Base-by-base conservation (phyloP, 768 basidiomycete genomes). In the Tricholoma hemisulphureum region DNA sequence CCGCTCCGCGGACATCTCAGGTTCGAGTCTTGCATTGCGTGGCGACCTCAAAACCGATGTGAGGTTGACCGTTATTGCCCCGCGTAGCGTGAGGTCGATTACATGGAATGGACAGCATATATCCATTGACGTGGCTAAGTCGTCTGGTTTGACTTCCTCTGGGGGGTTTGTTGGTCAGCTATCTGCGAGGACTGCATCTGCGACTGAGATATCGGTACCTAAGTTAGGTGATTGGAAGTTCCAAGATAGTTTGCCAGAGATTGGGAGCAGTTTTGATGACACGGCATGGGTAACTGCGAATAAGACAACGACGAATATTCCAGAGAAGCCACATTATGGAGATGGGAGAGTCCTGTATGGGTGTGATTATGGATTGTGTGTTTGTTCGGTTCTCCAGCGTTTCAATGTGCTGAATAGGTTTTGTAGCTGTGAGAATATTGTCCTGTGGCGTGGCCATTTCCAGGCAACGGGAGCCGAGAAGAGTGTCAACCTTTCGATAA, bases 301-400 rank as follows among this genome's bases (percentile, higher is more conserved):
- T 63, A 85, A 86, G 58, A 88, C 80, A n/a, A 79, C 76, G 20
- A 92, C 92, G 26, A 90, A 89, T 61, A 85, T 87, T 56, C 87
- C 88, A 2, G 76, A 77, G 50, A 83, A 84, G 63, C 87, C 88
- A 4, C 75, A 81, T 59, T 89, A 88, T 61, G 89, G 89, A 1
- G 88, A 91, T 60, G 89, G 88, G 1, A 76, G 88, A 34, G 74
- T 92, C n/a, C 72, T 94, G 26, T 93, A 91, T 69, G 91, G 89
- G 1, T 93, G 91, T 65, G 92, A 93, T 70, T 94, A 94, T 69
- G 88, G 85, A 57, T 94, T 86, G 90, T 92, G 58, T 70, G 87
- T 70, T n/a, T 14, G 18, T 31, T 37, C 37, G 35, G 10, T 58
- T 43, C 31, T 24, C 28, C 14, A 55, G 32, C 31, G 31, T 41